phyloP scores from a whole-genome alignment of 2,329 filamentous ascomycete genomes.

The Thermoascus crustaceus region DNA sequence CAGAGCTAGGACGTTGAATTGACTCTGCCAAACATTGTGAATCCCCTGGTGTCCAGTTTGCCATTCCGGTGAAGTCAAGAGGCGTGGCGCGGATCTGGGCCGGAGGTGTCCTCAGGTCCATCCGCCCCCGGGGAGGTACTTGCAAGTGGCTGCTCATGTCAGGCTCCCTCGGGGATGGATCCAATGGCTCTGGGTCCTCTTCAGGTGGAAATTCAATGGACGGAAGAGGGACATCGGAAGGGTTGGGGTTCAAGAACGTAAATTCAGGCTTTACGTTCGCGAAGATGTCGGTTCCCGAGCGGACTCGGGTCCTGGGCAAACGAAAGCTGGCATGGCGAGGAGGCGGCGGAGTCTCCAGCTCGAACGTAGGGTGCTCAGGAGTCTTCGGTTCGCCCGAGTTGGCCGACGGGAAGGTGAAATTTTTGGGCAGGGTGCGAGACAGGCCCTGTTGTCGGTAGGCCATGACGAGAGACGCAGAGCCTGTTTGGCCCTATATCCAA shows the following conservation, averaged over 20 bases:
- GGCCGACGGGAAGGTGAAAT: conserved; percentile 36
- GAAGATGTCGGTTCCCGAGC: conserved; percentile 30
- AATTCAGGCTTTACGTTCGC: conserved; percentile 24
- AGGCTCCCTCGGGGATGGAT: conserved; percentile 16
- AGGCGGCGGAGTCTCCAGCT: conserved; percentile 36
- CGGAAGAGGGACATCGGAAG: conserved; percentile 34
- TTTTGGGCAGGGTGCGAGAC: conserved; percentile 40
- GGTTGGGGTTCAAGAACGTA: conserved; percentile 24
- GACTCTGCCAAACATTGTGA: conserved; percentile 29
- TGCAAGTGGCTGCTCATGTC: conserved; percentile 28
- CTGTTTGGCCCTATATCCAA: neutral
- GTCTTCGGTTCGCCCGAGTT: conserved; percentile 32
- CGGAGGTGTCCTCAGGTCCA: conserved; percentile 36
- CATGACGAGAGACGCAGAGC: conserved; percentile 19
- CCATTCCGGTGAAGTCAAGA: conserved; percentile 21
- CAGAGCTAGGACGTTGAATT: conserved; percentile 49
- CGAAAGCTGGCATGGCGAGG: conserved; percentile 37
- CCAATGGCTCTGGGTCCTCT: conserved; percentile 18
- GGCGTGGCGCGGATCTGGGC: conserved; percentile 36
- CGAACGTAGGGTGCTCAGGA: conserved; percentile 32
- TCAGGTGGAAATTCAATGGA: conserved; percentile 34
- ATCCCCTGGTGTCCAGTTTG: conserved; percentile 26
- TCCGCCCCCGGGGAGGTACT: conserved; percentile 30
- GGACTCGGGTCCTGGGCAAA: conserved; percentile 32
- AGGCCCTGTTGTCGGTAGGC: conserved; percentile 31